Base-by-base conservation (phyloP, 257 asterid species). In the Ilex aquifolium region DNA sequence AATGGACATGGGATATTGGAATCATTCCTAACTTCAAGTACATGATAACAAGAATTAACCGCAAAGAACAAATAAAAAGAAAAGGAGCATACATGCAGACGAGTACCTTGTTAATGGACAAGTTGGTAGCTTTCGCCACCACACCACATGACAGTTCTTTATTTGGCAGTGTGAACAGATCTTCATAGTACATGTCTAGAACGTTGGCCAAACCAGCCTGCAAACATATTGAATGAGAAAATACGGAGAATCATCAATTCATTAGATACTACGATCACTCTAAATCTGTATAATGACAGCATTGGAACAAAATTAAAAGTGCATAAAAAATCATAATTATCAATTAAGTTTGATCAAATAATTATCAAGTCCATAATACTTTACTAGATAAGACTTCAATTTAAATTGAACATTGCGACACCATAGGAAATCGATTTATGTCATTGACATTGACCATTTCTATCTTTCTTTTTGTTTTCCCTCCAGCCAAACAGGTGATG, bases 141-240 rank as follows among this genome's bases (percentile, higher is more conserved):
- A 86, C 78, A 74, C 72, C 70, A 53, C 80, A 83, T 63, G 82
- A 72, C 56, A 91, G 68, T 63, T 76, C 82, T 70, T 87, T 85
- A 64, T 60, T 61, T 31, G 95, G 96, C 73, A 91, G 76, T 56
- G 98, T 85, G 80, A 78, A 91, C 53, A 74, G 76, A 80, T 91
- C 98, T 78, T 91, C 96, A 67, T 78, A 91, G 77, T 80, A 91
- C 86, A 88, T 83, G 75, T 91, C 96, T 53, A 91, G 85, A 65
- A 82, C 64, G 64, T 78, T 82, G 56, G 81, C 88, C 87, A 91
- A 82, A 70, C 75, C 65, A 77, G 79, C 91, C 98, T 91, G 86
- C 80, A 74, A 52, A 66, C 7, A 32, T 32, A 48, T 44, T 62
- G 59, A 65, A 61, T 49, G 17, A 49, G 54, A 49, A 7, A 49